Conservation (phyloP, 805 yeast genomes). For the Myxozyma monticola region DNA sequence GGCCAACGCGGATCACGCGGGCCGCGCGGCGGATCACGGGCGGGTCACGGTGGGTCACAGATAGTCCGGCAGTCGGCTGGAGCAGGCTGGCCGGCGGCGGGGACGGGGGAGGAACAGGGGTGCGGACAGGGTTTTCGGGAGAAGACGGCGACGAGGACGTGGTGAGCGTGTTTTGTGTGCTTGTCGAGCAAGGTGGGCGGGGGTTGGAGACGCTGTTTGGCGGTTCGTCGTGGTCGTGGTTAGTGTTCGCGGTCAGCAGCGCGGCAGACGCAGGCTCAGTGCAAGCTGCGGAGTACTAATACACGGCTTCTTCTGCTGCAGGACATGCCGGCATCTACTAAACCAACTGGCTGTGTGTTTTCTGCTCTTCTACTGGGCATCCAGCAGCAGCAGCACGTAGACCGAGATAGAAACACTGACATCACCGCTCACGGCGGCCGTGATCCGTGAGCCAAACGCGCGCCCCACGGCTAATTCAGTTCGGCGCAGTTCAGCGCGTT, state of each 20-base stretch:
- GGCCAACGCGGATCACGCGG: too few species aligned
- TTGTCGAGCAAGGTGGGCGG: neutral
- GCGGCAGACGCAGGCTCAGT: neutral
- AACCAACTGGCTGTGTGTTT: too few species aligned
- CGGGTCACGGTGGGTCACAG: too few species aligned
- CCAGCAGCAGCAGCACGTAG: too few species aligned
- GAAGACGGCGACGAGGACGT: neutral
- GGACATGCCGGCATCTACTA: too few species aligned
- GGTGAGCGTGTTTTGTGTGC: neutral
- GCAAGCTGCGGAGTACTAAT: neutral
- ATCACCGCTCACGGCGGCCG: too few species aligned
- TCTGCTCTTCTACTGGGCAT: too few species aligned
- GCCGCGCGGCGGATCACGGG: too few species aligned
- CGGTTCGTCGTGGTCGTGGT: neutral
- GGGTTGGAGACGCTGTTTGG: neutral
- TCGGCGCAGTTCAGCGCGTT: neutral
- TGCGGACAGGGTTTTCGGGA: neutral
- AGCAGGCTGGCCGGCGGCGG: neutral
- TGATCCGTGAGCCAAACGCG: too few species aligned
- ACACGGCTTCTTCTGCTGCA: neutral
- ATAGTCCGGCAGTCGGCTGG: neutral
- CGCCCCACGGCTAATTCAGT: neutral
- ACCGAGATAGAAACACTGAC: too few species aligned
- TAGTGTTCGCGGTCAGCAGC: neutral
- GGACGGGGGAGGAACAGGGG: neutral